phyloP scores from a whole-genome alignment of 306 rosid genomes.

The Dicorynia guianensis region DNA sequence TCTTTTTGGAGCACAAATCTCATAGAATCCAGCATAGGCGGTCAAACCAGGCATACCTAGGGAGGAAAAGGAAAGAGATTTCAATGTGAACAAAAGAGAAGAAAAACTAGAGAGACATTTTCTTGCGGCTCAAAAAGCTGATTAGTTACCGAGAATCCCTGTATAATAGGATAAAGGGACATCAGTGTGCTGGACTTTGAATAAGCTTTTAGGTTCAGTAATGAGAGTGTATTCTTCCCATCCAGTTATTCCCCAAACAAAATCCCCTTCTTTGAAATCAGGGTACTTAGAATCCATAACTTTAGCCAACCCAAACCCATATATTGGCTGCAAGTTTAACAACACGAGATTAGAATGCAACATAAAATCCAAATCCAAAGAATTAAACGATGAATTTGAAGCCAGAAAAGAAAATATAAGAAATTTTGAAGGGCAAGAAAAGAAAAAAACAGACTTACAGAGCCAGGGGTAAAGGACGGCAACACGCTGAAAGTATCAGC shows the following conservation, averaged over 20 bases:
- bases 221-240: slow-evolving; percentile 28
- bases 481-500: slow-evolving; percentile 14
- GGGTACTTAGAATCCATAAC: slow-evolving; percentile 19
- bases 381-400: too few species aligned
- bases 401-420: too few species aligned
- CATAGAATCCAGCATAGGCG: slow-evolving; percentile 26
- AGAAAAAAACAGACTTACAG: slow-evolving; percentile 16
- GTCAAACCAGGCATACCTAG: slow-evolving; percentile 37
- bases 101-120: too few species aligned
- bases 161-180: slow-evolving; percentile 16
- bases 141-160: slow-evolving; percentile 6
- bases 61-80: too few species aligned
- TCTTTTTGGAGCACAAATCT: slow-evolving; percentile 4
- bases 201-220: not conserved
- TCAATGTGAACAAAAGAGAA: too few species aligned
- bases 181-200: slow-evolving; percentile 7
- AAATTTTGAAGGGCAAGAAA: not conserved
- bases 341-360: too few species aligned
- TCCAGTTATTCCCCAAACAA: slow-evolving; percentile 25
- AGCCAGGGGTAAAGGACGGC: slow-evolving; percentile 45
- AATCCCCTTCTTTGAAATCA: slow-evolving; percentile 7
- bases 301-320: slow-evolving; percentile 7
- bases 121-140: too few species aligned
- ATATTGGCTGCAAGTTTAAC: not conserved
- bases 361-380: too few species aligned